phyloP scores from a whole-genome alignment of 1,284 basidiomycete genomes.

The Ustilago cynodontis region DNA sequence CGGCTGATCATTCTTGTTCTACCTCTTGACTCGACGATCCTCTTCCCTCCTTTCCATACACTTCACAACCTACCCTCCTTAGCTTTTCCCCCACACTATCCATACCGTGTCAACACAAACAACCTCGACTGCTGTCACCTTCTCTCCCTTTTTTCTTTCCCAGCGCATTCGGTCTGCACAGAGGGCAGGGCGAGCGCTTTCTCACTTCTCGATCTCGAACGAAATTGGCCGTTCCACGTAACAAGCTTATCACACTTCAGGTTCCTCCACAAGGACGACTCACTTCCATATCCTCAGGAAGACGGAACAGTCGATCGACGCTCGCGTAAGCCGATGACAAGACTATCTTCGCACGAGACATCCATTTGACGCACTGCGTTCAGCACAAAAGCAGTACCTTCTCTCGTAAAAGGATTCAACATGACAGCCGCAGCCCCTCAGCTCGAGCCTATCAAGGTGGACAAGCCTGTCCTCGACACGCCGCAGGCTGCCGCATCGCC shows the following conservation, averaged over 20 bases:
- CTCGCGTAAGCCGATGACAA: no score
- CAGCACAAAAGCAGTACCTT: no score
- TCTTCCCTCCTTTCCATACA: not conserved
- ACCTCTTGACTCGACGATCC: not conserved
- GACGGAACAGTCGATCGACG: no score
- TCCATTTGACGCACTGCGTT: conserved; percentile 14
- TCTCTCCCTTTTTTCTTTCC: no score
- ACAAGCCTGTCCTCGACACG: conserved; percentile 10
- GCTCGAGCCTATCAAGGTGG: conserved; percentile 30
- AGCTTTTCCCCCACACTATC: not conserved
- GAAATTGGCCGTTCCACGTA: no score
- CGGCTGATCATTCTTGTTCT: not conserved
- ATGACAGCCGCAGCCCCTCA: conserved; percentile 23
- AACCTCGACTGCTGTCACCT: not conserved
- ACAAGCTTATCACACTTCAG: no score
- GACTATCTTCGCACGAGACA: no score
- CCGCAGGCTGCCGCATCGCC: conserved; percentile 12
- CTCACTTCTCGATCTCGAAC: no score
- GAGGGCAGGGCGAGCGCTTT: no score
- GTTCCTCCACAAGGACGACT: no score
- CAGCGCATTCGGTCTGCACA: no score
- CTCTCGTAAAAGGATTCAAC: conserved; percentile 11
- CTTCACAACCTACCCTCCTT: not conserved
- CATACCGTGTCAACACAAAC: not conserved
- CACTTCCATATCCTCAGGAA: no score